Base-by-base conservation (phyloP, 495 filamentous ascomycete genomes). In the Xanthoparmelia taractica region DNA sequence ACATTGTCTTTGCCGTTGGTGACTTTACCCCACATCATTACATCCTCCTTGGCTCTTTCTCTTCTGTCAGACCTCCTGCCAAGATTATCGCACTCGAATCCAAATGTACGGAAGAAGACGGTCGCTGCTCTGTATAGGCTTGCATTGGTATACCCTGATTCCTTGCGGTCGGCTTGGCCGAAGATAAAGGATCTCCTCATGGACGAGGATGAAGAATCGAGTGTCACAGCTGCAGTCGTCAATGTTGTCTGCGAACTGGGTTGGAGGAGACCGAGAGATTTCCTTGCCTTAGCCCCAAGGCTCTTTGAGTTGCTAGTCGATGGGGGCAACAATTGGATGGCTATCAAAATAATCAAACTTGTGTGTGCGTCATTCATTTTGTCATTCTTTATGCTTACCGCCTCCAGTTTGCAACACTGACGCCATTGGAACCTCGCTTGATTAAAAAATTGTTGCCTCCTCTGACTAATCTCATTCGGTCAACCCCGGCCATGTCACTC, bases 251-350 rank as follows among this genome's bases (percentile, higher is more conserved):
- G 94, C 74, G 94, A 98, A 73, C 78, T 98, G 25, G 95, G 94
- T 2, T 96, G 93, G 87, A 81, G 94, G 66, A 83, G 96, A 65
- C 94, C 94, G 2, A 85, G 89, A 64, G 96, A 98, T 71, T 97
- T 97, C 67, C 81, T 98, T 4, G 88, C 95, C 11, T 77, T 98
- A 18, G 94, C 94, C 8, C 94, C 95, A 15, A 81, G 94, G 58
- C 77, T 98, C 38, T 98, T 97, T 66, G 90, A 95, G 59, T 78
- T 98, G 15, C 77, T 98, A 13, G 92, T 96, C n/a, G 88, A 93
- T 58, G 84, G 90, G 37, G 89, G 87, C 8, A 97, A 98, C 72
- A 98, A 98, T 75, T 98, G 94, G 94, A 97, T 98, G 93, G 92
- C 91, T 38, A 97, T 98, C 71, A 98, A 98, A 69, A 84, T 97